These are phyloP conservation scores for Fusarium abutilonis DNA, from an alignment of 2,329 filamentous ascomycete genomes.

Conservation along the genomic window DNA sequence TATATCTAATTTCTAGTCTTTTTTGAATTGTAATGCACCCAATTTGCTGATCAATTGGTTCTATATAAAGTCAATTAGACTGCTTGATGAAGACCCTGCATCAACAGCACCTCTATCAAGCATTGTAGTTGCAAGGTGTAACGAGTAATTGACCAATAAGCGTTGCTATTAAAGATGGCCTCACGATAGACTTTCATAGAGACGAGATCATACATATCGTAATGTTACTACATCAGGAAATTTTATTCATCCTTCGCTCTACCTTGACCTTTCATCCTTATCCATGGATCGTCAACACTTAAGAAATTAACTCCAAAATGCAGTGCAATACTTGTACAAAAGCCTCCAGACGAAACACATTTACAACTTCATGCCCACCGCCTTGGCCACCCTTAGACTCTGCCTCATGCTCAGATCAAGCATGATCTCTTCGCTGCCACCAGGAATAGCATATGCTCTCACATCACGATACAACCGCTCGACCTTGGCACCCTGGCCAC, in stretches of 20 bases:
- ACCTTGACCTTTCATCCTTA: slow-evolving; percentile 5
- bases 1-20: not conserved
- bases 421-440: slow-evolving; percentile 98
- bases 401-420: slow-evolving; percentile 94
- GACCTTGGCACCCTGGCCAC: slow-evolving; percentile 94
- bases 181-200: not conserved
- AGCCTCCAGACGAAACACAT: not conserved
- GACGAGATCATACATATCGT: not conserved
- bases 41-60: not conserved
- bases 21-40: not conserved
- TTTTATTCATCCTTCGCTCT: slow-evolving; percentile 25
- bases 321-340: slow-evolving; percentile 25
- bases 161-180: not conserved
- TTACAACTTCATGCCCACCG: slow-evolving; percentile 95
- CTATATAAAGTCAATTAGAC: not conserved
- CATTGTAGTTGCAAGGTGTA: not conserved
- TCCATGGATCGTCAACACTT: slow-evolving; percentile 1
- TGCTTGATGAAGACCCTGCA: not conserved
- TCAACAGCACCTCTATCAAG: slow-evolving; percentile 3
- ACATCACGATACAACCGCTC: slow-evolving; percentile 96
- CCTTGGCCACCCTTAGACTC: slow-evolving; percentile 86
- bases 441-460: slow-evolving; percentile 93
- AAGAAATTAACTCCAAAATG: slow-evolving; percentile 25
- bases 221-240: not conserved
- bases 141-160: slow-evolving; percentile 12